Conservation (phyloP, 768 basidiomycete species). For the Pleurotus salmoneostramineus region DNA sequence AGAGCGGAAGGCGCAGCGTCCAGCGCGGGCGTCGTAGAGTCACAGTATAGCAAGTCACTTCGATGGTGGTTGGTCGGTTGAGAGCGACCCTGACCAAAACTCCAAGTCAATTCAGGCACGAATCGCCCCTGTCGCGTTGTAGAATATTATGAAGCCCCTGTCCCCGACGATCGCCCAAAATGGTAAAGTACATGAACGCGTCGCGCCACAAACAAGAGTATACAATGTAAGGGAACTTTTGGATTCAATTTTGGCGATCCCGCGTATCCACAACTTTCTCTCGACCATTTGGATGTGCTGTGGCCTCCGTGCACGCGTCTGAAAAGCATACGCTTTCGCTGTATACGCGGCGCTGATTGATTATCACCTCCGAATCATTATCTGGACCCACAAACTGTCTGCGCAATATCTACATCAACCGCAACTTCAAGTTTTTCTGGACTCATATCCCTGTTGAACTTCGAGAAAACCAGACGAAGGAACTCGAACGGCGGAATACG, state of each 20-base stretch:
- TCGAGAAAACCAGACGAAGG: neutral
- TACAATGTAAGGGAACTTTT: neutral
- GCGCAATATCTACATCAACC: too few species aligned
- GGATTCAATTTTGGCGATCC: neutral
- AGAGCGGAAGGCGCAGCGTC: constrained; percentile 8
- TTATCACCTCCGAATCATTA: too few species aligned
- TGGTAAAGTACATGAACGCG: neutral
- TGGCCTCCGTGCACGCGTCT: too few species aligned
- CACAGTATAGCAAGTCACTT: neutral
- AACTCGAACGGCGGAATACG: neutral
- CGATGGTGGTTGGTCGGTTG: neutral
- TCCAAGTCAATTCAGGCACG: neutral
- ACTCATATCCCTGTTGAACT: neutral
- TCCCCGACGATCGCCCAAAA: neutral
- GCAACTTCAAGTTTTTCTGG: neutral
- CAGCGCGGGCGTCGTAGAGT: constrained; percentile 5
- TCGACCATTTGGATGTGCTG: too few species aligned
- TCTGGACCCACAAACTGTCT: too few species aligned
- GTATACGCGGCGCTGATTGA: too few species aligned
- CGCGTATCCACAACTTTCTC: too few species aligned
- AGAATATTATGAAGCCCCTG: too few species aligned
- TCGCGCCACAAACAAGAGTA: constrained; percentile 4
- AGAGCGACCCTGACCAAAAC: neutral
- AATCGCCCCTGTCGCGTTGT: neutral
- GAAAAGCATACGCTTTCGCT: too few species aligned